Conservation (phyloP, 2,329 filamentous ascomycete species). For the Claviceps sp. region DNA sequence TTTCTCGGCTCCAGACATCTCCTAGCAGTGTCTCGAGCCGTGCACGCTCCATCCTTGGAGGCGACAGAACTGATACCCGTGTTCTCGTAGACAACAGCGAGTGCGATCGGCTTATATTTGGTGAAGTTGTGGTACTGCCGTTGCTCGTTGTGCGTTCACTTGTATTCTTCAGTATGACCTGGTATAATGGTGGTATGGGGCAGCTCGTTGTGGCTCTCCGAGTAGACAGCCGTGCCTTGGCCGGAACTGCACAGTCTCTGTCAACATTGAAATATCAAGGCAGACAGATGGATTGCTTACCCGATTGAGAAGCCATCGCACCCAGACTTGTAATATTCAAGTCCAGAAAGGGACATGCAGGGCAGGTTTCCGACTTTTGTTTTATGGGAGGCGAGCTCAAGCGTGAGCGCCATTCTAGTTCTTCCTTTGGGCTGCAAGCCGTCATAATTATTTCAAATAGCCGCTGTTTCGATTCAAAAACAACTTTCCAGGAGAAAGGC, state of each 20-base stretch:
- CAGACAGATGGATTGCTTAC: conserved; percentile 22
- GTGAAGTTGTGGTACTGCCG: conserved; percentile 23
- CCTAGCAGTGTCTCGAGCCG: conserved; percentile 60
- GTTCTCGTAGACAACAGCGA: conserved; percentile 60
- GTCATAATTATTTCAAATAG: conserved; percentile 78
- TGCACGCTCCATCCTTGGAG: conserved; percentile 60
- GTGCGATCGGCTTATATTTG: conserved; percentile 61
- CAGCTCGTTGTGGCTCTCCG: conserved; percentile 65
- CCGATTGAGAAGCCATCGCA: conserved; percentile 59
- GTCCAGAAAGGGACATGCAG: conserved; percentile 49
- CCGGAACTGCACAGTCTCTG: conserved; percentile 31
- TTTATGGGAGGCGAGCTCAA: conserved; percentile 40
- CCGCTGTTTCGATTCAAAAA: conserved; percentile 65
- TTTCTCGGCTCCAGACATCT: conserved; percentile 74
- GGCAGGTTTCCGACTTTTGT: conserved; percentile 30
- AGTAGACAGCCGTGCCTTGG: conserved; percentile 60
- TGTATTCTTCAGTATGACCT: conserved; percentile 81
- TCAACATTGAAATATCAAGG: neutral
- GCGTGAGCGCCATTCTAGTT: conserved; percentile 64
- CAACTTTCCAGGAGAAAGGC: conserved; percentile 80
- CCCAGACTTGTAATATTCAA: conserved; percentile 63
- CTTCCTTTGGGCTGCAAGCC: conserved; percentile 70
- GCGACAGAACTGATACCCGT: conserved; percentile 55
- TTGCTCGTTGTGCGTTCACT: conserved; percentile 48
- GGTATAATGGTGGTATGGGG: conserved; percentile 51